Base-by-base conservation (phyloP, 305 asterid genomes). In the Fraxinus sp. region DNA sequence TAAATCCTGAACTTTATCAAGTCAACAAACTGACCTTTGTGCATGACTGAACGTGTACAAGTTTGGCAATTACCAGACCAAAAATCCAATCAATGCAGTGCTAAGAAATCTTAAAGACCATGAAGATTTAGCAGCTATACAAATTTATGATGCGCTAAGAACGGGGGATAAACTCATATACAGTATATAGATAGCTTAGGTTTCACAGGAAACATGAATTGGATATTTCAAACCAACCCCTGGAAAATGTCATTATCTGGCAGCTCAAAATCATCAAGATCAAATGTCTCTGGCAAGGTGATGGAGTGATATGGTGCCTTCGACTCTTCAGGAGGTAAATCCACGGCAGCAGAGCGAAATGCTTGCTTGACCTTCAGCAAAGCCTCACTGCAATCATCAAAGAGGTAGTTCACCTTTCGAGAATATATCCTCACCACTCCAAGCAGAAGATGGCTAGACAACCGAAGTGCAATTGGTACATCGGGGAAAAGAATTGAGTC, bases 231-330 rank as follows among this genome's bases (percentile, higher is more conserved):
- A 85, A 91, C 98, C 78, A 79, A 94, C 98, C 98, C 92, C 68
- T 95, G 97, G 81, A 93, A 91, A 78, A 90, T 89, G 79, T 95
- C 98, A 90, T 84, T 94, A 82, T 97, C 99, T 83, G 98, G 97
- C 86, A 95, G 92, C 92, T 97, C 99, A 88, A 97, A 97, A 89
- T 95, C 98, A 88, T 97, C 99, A 77, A 97, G 99, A 86, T 97
- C 98, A 87, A 97, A 97, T 20, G 96, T 95, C 90, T 97, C 99
- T 1, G 99, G 99, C 92, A 97, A 86, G 72, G 99, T 95, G 88
- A 97, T 95, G 78, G 99, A 93, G 86, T 97, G 95, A 86, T 95
- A 95, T 36, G 98, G 99, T 14, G 99, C 99, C 90, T 92, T 97
- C 16, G 99, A 91, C 86, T 97, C 94, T 92, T 97, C 98, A 28